Base-by-base conservation (phyloP, 352 stramenopile species). In the Phytophthora citricola region DNA sequence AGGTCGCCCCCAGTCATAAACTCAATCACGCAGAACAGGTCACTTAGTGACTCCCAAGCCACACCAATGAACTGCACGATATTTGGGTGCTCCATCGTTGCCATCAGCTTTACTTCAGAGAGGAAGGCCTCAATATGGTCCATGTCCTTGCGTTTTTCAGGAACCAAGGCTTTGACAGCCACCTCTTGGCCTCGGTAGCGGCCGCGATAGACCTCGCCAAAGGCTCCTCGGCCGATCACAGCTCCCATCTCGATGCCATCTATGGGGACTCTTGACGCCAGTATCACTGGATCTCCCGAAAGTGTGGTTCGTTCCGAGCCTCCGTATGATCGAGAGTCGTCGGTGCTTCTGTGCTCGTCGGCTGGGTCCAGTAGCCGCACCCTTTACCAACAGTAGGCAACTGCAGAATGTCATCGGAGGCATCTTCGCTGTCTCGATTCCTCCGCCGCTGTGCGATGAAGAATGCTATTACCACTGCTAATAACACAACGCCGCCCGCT, bases 11-110 rank as follows among this genome's bases (percentile, higher is more conserved):
- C 58, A 46, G 67, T 54, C 80, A 89, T 84, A 58, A 83, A 85
- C 50, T 87, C 78, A 0, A 66, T 75, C 39, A 89, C 58, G n/a
- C 69, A 77, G 38, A 64, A 73, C 3, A 89, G 40, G 31, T 89
- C 78, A 44, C 64, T 78, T 1, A 85, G 70, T 10, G 77, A 73
- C 12, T 85, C 77, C 76, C 78, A 89, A 1, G 78, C 79, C 14
- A 89, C 76, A 12, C 80, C 80, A 4, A 85, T 58, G n/a, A 89
- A 87, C 4, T 59, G 51, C 10, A 89, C 78, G 26, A 85, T 81
- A 11, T 82, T 66, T 4, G 80, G 78, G 43, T 89, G 80, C 5
- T 83, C 77, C 49, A 87, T 67, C 4, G 73, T 68, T 10, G 73
- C 66, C 41, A 81, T 63, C 12, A 83, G 51, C 12, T 75, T 69